Evolutionary conservation across 345 rosid genomes (phyloP).

Genomic region (Melaleuca quinquenervia): DNA sequence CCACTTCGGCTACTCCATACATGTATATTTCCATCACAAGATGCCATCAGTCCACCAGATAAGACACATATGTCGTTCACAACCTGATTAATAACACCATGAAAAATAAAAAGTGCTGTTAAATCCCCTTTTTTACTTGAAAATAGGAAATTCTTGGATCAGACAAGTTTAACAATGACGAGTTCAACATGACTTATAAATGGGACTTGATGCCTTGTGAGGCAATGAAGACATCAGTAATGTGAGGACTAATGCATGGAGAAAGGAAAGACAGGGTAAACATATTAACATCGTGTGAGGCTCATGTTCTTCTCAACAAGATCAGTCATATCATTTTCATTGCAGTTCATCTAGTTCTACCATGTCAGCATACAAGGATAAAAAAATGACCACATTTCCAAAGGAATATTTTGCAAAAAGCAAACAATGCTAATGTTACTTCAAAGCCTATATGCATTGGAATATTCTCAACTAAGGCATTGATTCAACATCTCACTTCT

Average conservation of each 20-base stretch:
- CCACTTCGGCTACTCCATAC: slow-evolving; percentile 85
- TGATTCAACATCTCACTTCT: neutral
- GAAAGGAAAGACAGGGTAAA: neutral
- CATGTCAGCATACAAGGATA: neutral
- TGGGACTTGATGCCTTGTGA: neutral
- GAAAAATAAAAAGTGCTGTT: neutral
- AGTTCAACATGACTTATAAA: neutral
- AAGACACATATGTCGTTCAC: slow-evolving; percentile 74
- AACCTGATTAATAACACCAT: slow-evolving; percentile 33
- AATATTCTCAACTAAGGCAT: neutral
- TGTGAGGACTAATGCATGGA: neutral
- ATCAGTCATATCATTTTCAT: neutral
- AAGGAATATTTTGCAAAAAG: neutral
- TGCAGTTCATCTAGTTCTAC: neutral
- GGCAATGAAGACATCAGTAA: neutral
- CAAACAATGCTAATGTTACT: neutral
- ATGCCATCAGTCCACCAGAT: slow-evolving; percentile 77
- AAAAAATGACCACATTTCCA: neutral
- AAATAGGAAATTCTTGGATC: neutral
- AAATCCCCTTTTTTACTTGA: neutral
- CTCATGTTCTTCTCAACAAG: neutral
- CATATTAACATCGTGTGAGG: neutral
- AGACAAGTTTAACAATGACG: neutral
- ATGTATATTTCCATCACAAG: slow-evolving; percentile 95
- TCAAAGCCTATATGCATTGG: neutral